phyloP scores from a whole-genome alignment of 1,139 yeast genomes.

The Geotrichum fermentans region DNA sequence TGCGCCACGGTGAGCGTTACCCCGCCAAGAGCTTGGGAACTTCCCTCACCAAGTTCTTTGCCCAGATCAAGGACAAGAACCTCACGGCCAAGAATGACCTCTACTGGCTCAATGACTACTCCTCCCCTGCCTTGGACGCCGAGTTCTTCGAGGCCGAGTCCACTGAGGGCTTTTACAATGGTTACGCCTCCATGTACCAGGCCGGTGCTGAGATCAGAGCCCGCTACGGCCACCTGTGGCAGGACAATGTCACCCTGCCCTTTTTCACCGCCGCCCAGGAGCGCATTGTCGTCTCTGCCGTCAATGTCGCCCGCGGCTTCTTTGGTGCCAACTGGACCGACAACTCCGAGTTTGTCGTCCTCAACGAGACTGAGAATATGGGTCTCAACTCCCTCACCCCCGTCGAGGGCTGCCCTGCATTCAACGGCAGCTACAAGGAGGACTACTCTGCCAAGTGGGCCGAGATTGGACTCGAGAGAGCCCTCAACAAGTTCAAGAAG shows the following conservation, averaged over 20 bases:
- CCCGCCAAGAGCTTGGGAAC: constrained; percentile 38
- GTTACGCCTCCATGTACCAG: constrained; percentile 32
- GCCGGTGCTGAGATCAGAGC: constrained; percentile 37
- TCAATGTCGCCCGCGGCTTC: constrained; percentile 43
- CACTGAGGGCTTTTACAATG: constrained; percentile 36
- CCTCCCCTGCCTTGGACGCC: constrained; percentile 29
- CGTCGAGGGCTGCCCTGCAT: constrained; percentile 19
- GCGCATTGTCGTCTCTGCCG: constrained; percentile 41
- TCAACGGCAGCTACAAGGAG: constrained; percentile 20
- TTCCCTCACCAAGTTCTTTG: constrained; percentile 2
- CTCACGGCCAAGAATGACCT: constrained; percentile 33
- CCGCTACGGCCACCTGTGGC: constrained; percentile 39
- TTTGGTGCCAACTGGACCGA: constrained; percentile 34
- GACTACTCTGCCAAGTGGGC: constrained; percentile 21
- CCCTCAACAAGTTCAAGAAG: constrained; percentile 35
- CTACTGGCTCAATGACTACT: constrained; percentile 40
- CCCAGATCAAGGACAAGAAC: constrained; percentile 21
- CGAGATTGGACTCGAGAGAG: constrained; percentile 37
- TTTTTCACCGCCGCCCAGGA: constrained; percentile 41
- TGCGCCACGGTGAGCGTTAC: constrained; percentile 73
- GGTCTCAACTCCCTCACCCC: constrained; percentile 45
- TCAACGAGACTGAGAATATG: constrained; percentile 37
- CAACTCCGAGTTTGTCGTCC: constrained; percentile 36
- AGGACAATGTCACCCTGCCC: constrained; percentile 35
- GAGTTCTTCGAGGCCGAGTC: constrained; percentile 10